Percentiles rank a stretch among this genome's conserved stretches.
These are phyloP conservation scores for Citrullus amarus DNA, from an alignment of 306 rosid genomes.

Conservation along the genomic window DNA sequence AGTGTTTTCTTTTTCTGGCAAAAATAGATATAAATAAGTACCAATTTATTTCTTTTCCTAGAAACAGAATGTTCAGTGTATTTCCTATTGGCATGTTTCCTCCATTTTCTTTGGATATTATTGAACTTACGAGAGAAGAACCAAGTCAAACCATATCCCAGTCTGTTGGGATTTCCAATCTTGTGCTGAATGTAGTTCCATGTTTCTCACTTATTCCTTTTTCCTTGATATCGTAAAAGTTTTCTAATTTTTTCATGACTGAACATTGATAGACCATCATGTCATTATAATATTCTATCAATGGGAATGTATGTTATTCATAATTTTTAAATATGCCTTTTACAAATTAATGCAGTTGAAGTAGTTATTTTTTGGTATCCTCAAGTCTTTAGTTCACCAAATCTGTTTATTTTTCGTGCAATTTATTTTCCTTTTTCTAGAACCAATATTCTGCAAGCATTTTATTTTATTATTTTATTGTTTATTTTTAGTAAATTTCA, in stretches of 20 bases:
- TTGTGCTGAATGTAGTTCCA: not conserved
- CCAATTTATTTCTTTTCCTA: not conserved
- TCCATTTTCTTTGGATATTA: not conserved
- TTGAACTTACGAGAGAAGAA: not conserved
- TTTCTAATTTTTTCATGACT: not conserved
- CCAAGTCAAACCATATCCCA: not conserved
- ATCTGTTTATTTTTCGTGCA: not conserved
- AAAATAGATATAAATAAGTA: not conserved
- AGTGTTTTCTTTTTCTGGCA: not conserved
- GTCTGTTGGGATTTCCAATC: not conserved
- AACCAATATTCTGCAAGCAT: conserved; percentile 7
- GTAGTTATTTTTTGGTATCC: not conserved
- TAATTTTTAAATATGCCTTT: not conserved
- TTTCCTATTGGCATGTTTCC: not conserved
- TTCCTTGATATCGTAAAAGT: not conserved
- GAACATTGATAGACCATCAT: not conserved
- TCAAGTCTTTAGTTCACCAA: not conserved
- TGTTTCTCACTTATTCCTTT: not conserved
- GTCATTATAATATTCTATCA: not conserved
- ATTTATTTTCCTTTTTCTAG: not conserved
- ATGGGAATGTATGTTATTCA: not conserved
- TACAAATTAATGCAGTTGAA: not conserved
- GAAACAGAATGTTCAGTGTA: not conserved
- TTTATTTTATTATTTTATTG: not conserved
- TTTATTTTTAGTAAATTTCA: not conserved